phyloP scores from a whole-genome alignment of 73 alveolate species.

The Symbiodinium natans region DNA sequence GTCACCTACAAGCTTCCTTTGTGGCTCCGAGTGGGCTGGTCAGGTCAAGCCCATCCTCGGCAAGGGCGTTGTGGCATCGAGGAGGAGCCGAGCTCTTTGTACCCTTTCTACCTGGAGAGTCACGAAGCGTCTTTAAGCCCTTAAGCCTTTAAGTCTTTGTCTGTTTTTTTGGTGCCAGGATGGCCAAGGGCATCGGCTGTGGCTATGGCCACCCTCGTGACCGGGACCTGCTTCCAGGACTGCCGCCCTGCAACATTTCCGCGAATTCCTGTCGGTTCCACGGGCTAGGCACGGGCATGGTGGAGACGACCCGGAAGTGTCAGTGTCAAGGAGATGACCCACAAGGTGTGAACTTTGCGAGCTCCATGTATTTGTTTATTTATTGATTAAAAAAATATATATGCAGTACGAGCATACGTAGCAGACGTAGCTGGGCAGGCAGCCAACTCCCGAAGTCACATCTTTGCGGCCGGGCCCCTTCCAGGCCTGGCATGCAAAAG shows the following conservation, averaged over 20 bases:
- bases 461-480: not conserved
- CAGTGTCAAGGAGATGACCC: not conserved
- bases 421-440: not conserved
- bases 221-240: slow-evolving; percentile 20
- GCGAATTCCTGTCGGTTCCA: too few species aligned
- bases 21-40: too few species aligned
- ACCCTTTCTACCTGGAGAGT: too few species aligned
- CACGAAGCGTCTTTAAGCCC: too few species aligned
- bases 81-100: too few species aligned
- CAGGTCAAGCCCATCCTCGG: not conserved
- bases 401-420: too few species aligned
- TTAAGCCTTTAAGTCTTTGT: too few species aligned
- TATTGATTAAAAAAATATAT: too few species aligned
- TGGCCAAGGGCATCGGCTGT: not conserved
- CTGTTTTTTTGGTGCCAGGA: slow-evolving; percentile 1
- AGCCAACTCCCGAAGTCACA: not conserved
- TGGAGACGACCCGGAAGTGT: not conserved
- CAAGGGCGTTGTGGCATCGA: not conserved
- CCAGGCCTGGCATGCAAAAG: not conserved
- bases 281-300: not conserved
- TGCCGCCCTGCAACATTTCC: too few species aligned
- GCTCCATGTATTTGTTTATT: too few species aligned
- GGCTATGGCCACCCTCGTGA: slow-evolving; percentile 21
- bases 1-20: too few species aligned
- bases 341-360: not conserved